Evolutionary conservation across 306 rosid species (phyloP).

Genomic region (Gillenia trifoliata): DNA sequence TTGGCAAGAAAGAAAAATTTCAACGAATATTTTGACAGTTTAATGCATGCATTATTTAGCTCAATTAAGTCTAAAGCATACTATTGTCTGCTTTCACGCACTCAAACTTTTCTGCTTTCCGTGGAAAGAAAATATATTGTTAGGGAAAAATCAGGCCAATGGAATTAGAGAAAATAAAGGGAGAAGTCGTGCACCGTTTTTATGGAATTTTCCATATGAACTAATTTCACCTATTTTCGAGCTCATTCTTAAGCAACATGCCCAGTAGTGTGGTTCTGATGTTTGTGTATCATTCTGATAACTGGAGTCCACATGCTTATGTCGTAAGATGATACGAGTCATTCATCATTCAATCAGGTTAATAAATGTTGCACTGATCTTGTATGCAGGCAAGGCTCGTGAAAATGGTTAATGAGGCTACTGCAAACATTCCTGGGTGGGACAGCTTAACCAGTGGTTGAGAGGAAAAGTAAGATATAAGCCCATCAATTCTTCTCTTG

Average conservation of each 20-base stretch:
- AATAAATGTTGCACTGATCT: slow-evolving; percentile 11
- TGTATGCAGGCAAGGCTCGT: slow-evolving; percentile 64
- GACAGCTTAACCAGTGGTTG: slow-evolving; percentile 35
- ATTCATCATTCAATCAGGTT: not conserved
- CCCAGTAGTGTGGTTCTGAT: no score
- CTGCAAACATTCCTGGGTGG: slow-evolving; percentile 69
- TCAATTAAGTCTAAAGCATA: not conserved
- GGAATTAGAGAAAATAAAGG: not conserved
- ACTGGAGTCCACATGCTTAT: not conserved
- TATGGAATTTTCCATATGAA: no score
- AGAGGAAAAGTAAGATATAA: slow-evolving; percentile 13
- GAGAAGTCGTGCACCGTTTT: not conserved
- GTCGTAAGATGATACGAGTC: not conserved
- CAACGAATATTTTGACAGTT: not conserved
- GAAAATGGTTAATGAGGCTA: slow-evolving; percentile 78
- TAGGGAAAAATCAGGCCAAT: not conserved
- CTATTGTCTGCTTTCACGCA: not conserved
- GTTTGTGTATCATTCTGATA: not conserved
- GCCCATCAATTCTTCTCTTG: not conserved
- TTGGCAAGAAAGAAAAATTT: not conserved
- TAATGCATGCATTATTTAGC: not conserved
- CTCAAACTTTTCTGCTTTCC: not conserved
- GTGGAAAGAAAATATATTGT: not conserved
- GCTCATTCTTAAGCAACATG: no score
- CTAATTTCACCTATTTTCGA: no score